Conservation (phyloP, 148 eudicot species). For the Heliamphora exappendiculata region DNA sequence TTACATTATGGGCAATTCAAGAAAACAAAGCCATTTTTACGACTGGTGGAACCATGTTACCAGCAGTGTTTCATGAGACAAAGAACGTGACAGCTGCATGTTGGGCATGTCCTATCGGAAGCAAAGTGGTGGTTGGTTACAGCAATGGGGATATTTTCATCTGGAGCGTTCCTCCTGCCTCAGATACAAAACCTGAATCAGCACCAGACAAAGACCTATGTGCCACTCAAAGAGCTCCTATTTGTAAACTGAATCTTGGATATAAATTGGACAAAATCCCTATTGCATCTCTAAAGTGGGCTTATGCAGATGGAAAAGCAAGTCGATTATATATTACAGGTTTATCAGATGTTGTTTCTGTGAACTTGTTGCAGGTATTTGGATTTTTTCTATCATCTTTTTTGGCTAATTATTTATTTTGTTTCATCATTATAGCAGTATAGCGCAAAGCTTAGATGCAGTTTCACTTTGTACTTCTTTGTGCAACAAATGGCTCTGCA, state of each 20-base stretch:
- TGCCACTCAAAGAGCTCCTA: constrained; percentile 38
- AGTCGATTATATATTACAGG: constrained; percentile 76
- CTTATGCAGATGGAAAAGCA: constrained; percentile 62
- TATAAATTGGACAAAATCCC: constrained; percentile 73
- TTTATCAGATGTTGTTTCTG: constrained; percentile 38
- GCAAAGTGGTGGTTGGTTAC: constrained; percentile 73
- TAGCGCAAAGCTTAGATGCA: neutral
- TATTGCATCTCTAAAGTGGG: constrained; percentile 66
- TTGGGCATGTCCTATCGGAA: constrained; percentile 84
- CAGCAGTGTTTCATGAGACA: constrained; percentile 46
- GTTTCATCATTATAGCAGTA: too few species aligned
- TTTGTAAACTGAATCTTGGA: constrained; percentile 78
- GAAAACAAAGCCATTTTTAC: constrained; percentile 64
- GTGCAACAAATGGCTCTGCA: neutral
- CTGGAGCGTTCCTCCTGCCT: constrained; percentile 42
- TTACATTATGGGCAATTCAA: constrained; percentile 69
- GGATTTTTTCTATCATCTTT: constrained; percentile 8
- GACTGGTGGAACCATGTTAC: constrained; percentile 41
- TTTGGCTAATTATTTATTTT: too few species aligned
- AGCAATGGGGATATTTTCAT: constrained; percentile 73
- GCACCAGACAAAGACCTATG: constrained; percentile 19
- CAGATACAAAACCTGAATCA: constrained; percentile 29
- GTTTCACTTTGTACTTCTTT: neutral
- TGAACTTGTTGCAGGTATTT: constrained; percentile 75
- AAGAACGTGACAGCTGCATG: constrained; percentile 81